Percentiles rank a stretch among this genome's conserved stretches.
Evolutionary conservation across 2,329 filamentous ascomycete genomes (phyloP).

Genomic region (Penicillium psychrosexuale): DNA sequence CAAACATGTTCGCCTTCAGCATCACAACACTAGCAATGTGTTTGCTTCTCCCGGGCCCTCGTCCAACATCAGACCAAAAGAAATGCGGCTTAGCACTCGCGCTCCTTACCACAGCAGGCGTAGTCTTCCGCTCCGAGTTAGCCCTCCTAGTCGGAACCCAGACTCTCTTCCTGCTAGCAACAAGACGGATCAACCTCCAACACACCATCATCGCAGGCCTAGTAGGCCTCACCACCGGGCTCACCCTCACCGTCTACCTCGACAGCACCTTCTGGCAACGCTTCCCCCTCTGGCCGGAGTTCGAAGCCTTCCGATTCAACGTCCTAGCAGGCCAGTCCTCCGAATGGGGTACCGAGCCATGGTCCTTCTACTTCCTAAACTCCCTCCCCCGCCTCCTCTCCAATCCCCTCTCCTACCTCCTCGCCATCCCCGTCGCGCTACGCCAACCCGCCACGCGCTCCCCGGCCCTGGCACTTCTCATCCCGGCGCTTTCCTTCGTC

Average conservation of each 20-base stretch:
- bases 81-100: conserved; percentile 65
- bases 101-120: conserved; percentile 73
- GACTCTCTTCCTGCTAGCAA: conserved; percentile 61
- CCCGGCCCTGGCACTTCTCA: conserved; percentile 52
- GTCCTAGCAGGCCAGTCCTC: conserved; percentile 77
- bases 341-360: conserved; percentile 83
- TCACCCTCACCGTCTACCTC: conserved; percentile 68
- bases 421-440: conserved; percentile 52
- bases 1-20: conserved; percentile 94
- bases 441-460: conserved; percentile 53
- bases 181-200: conserved; percentile 51
- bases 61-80: conserved; percentile 30
- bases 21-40: conserved; percentile 51
- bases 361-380: conserved; percentile 80
- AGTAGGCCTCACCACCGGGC: conserved; percentile 65
- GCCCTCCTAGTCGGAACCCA: conserved; percentile 73
- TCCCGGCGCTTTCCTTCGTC: conserved; percentile 70
- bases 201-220: conserved; percentile 64
- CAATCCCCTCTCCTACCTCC: conserved; percentile 65
- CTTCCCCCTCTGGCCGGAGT: conserved; percentile 80
- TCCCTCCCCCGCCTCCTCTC: conserved; percentile 78
- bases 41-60: conserved; percentile 48
- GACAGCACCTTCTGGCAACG: conserved; percentile 94
- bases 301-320: conserved; percentile 87
- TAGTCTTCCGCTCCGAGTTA: conserved; percentile 86